phyloP scores from a whole-genome alignment of 352 stramenopile species.

The Globisporangium irregulare region DNA sequence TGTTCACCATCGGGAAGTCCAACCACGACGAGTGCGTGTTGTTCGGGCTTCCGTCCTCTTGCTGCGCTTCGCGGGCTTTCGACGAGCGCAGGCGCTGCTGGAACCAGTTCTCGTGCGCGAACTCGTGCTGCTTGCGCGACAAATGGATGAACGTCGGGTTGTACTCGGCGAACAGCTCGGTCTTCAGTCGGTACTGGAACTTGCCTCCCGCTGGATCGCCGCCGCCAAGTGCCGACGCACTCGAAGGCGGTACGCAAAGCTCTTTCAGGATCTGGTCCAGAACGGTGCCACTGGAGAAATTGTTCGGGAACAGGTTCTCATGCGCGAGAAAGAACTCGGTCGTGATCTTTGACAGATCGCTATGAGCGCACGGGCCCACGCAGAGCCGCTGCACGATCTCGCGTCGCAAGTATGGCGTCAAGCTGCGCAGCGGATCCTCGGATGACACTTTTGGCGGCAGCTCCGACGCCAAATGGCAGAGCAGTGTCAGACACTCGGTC shows the following conservation, averaged over 20 bases:
- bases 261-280: slow-evolving; percentile 83
- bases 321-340: slow-evolving; percentile 79
- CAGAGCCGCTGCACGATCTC: slow-evolving; percentile 82
- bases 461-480: slow-evolving; percentile 77
- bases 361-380: slow-evolving; percentile 77
- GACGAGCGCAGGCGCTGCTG: slow-evolving; percentile 69
- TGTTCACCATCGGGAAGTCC: slow-evolving; percentile 83
- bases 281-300: slow-evolving; percentile 61
- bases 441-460: slow-evolving; percentile 56
- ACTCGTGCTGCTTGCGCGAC: slow-evolving; percentile 85
- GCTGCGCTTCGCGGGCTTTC: slow-evolving; percentile 63
- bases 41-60: slow-evolving; percentile 49
- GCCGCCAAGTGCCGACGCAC: slow-evolving; percentile 21
- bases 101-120: slow-evolving; percentile 86
- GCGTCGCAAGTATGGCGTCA: slow-evolving; percentile 67
- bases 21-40: slow-evolving; percentile 77
- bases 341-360: slow-evolving; percentile 80
- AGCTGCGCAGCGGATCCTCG: slow-evolving; percentile 47
- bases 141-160: slow-evolving; percentile 85
- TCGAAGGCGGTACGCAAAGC: slow-evolving; percentile 40
- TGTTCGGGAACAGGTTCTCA: slow-evolving; percentile 70
- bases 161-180: slow-evolving; percentile 81
- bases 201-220: slow-evolving; percentile 45
- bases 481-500: slow-evolving; percentile 71
- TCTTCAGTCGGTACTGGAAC: slow-evolving; percentile 81